Evolutionary conservation across 495 filamentous ascomycete species (phyloP), one percentile per base, ranked within the genome.

Genomic region (Aspergillus hancockii): DNA sequence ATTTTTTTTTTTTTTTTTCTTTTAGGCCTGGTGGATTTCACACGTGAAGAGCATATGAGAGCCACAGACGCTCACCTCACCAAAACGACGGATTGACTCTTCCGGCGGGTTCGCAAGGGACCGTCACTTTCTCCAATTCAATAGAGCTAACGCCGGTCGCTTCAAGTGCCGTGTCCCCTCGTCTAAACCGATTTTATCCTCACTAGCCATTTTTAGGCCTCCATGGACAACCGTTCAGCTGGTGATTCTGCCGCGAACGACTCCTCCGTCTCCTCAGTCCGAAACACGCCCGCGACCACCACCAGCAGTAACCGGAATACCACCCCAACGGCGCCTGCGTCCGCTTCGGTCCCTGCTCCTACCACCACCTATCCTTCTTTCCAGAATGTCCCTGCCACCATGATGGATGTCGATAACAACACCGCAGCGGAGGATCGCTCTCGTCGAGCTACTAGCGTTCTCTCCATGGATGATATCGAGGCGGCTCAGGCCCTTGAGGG

Each of bases 401-500:
- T 72, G 67, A 80, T 80, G 77, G 75, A 79, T 28, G 43, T 73
- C 45, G 76, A 79, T 57, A 63, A 65, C 25, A 59, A 63, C 58
- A 55, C 63, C 31, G 54, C 58, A 30, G 59, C 63, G n/a, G 74
- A 77, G 40, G 75, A 79, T 62, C 75, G 77, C 23, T 70, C 71
- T 61, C 75, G 71, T 67, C 73, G 76, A 62, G 75, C 75, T 32
- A 70, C 75, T 52, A 80, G 77, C 64, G 76, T 78, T 31, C 56
- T 89, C 45, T 91, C 86, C 49, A 84, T 93, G 63, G 92, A 97
- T 65, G 92, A 97, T 68, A 85, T 90, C 14, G 89, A 95, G 67
- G 93, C 92, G 28, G 92, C 92, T 31, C 91, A 96, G 75, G 92
- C 93, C 13, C 73, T 97, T 21, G 89, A 89, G 36, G 90, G 91